These are phyloP conservation scores for Rickenella mellea DNA, from an alignment of 768 basidiomycete species.

Conservation along the genomic window DNA sequence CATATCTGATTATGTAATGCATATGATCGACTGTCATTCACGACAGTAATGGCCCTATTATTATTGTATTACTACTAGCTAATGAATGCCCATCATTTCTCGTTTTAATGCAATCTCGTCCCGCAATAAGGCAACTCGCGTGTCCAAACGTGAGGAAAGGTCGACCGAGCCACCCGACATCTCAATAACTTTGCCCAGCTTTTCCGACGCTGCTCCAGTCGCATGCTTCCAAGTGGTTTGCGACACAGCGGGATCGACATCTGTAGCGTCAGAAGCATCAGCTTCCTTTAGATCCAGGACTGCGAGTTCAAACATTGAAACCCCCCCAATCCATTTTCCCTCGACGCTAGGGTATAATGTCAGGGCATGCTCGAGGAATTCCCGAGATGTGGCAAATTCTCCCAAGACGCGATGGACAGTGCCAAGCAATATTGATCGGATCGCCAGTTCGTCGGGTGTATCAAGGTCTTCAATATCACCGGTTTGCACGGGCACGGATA, in stretches of 20 bases:
- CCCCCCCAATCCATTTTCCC: constrained; percentile 59
- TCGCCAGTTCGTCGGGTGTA: constrained; percentile 59
- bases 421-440: constrained; percentile 62
- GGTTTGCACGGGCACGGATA: constrained; percentile 9
- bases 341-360: constrained; percentile 29
- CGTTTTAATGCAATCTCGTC: constrained; percentile 63
- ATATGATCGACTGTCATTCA: too few relatives aligned
- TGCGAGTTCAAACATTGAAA: constrained; percentile 61
- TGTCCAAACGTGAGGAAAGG: constrained; percentile 59
- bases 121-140: constrained; percentile 55
- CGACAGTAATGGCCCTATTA: too few relatives aligned
- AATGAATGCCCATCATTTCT: constrained; percentile 31
- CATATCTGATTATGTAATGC: too few relatives aligned
- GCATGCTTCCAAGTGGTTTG: constrained; percentile 35
- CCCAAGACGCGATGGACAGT: constrained; percentile 52
- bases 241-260: neutral
- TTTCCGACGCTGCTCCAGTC: constrained; percentile 36
- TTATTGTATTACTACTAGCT: too few relatives aligned
- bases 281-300: constrained; percentile 60
- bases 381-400: constrained; percentile 32
- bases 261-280: constrained; percentile 19
- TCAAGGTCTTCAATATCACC: constrained; percentile 35
- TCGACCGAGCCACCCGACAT: constrained; percentile 45
- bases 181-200: constrained; percentile 42
- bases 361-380: constrained; percentile 43